These are phyloP conservation scores for Candida awuae DNA, from an alignment of 805 yeast species.

Conservation along the genomic window DNA sequence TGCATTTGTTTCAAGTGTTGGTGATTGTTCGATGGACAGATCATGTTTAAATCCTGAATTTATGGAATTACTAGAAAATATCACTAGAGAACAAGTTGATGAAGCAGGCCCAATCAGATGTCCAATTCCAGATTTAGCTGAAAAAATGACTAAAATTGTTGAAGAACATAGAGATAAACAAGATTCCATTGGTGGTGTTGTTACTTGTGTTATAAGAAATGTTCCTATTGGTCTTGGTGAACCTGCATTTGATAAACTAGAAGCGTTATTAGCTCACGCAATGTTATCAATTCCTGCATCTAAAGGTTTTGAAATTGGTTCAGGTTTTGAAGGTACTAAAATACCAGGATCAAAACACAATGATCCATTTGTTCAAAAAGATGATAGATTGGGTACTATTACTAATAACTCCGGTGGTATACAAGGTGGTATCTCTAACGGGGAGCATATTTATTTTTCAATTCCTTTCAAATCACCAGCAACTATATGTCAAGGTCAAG, in stretches of 20 bases:
- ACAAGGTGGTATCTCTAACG: constrained; percentile 97
- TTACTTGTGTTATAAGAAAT: constrained; percentile 93
- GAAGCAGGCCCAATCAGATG: constrained; percentile 87
- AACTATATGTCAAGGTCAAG: constrained; percentile 89
- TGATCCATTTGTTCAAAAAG: constrained; percentile 65
- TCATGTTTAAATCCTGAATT: constrained; percentile 59
- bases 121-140: constrained; percentile 68
- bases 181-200: constrained; percentile 97
- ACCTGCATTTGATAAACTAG: constrained; percentile 94
- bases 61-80: constrained; percentile 56
- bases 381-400: constrained; percentile 65
- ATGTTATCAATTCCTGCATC: constrained; percentile 98
- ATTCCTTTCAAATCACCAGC: constrained; percentile 98
- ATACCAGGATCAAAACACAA: constrained; percentile 93
- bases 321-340: constrained; percentile 85
- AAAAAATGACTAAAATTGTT: constrained; percentile 76
- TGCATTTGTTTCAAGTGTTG: constrained; percentile 94
- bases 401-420: constrained; percentile 96
- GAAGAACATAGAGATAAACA: constrained; percentile 77
- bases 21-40: constrained; percentile 69
- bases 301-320: constrained; percentile 95
- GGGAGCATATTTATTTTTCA: constrained; percentile 88
- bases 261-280: constrained; percentile 93
- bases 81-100: constrained; percentile 86
- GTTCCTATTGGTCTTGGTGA: constrained; percentile 95